Evolutionary conservation across 2,329 filamentous ascomycete genomes (phyloP).

Genomic region (Xylaria hypoxylon): DNA sequence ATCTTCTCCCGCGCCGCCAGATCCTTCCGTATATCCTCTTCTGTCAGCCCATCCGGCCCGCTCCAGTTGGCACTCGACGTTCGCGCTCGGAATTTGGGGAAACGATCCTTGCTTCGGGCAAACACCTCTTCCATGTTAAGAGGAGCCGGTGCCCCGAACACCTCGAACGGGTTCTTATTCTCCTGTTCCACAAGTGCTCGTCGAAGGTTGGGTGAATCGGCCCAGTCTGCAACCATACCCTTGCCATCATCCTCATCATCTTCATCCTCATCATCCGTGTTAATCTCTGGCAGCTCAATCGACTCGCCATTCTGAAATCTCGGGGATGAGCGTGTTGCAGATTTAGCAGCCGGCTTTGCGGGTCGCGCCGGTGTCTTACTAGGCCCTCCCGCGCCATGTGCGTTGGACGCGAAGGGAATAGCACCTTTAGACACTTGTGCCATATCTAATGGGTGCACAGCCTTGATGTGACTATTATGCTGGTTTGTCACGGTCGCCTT

Average conservation of each 20-base stretch:
- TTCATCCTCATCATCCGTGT: constrained; percentile 87
- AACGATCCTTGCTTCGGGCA: constrained; percentile 84
- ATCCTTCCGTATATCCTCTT: constrained; percentile 79
- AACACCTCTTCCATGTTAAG: constrained; percentile 98
- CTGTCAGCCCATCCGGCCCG: constrained; percentile 78
- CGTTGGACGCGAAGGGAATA: constrained; percentile 85
- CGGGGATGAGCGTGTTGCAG: constrained; percentile 76
- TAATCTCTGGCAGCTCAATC: constrained; percentile 93
- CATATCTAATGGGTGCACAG: constrained; percentile 81
- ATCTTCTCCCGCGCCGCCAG: constrained; percentile 75
- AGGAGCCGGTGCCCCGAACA: constrained; percentile 90
- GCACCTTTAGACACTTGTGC: constrained; percentile 88
- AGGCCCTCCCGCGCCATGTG: constrained; percentile 64
- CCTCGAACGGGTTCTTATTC: constrained; percentile 81
- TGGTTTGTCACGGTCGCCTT: constrained; percentile 75
- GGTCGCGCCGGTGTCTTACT: constrained; percentile 78
- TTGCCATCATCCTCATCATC: constrained; percentile 76
- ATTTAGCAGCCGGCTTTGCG: constrained; percentile 69
- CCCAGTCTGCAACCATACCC: constrained; percentile 82
- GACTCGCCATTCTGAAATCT: constrained; percentile 89
- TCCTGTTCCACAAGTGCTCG: constrained; percentile 84
- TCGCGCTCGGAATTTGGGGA: constrained; percentile 87
- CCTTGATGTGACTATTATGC: constrained; percentile 72
- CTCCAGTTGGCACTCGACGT: constrained; percentile 97
- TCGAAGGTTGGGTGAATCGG: constrained; percentile 85